phyloP scores from a whole-genome alignment of 306 rosid genomes.

The Crataegus laevigata region DNA sequence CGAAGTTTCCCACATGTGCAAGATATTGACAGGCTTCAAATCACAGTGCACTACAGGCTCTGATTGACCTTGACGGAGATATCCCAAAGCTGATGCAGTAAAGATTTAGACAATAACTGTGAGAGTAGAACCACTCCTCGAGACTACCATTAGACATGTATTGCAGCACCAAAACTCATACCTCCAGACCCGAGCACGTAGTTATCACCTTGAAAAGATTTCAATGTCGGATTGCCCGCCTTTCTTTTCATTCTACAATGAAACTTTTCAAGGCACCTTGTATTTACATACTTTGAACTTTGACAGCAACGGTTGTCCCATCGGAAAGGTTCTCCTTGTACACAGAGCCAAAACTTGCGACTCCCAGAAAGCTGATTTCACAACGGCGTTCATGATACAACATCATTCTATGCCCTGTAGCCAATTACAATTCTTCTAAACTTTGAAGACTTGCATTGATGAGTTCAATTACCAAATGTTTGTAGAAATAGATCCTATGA shows the following conservation, averaged over 20 bases:
- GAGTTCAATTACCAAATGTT: background rate
- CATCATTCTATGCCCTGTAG: background rate
- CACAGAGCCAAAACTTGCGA: conserved; percentile 11
- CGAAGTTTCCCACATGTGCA: no score
- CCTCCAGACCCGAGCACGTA: background rate
- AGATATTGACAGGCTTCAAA: no score
- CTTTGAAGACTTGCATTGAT: background rate
- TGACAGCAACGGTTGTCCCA: conserved; percentile 6
- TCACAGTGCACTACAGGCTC: no score
- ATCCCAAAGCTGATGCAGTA: background rate
- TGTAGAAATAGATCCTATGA: background rate
- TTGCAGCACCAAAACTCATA: background rate
- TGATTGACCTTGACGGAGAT: no score
- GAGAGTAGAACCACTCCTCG: background rate
- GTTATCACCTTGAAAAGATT: conserved; percentile 11
- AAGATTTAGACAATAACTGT: background rate
- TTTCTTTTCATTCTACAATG: background rate
- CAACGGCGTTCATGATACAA: conserved; percentile 7
- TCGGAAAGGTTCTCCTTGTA: conserved; percentile 3
- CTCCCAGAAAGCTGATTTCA: conserved; percentile 40
- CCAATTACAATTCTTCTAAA: background rate
- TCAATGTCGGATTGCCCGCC: conserved; percentile 5
- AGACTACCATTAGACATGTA: background rate
- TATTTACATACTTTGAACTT: conserved; percentile 3
- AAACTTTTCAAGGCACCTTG: conserved; percentile 2